These are phyloP conservation scores for Backusella tarrabulga DNA, from an alignment of 192 early-diverging fungal genomes.

Conservation along the genomic window DNA sequence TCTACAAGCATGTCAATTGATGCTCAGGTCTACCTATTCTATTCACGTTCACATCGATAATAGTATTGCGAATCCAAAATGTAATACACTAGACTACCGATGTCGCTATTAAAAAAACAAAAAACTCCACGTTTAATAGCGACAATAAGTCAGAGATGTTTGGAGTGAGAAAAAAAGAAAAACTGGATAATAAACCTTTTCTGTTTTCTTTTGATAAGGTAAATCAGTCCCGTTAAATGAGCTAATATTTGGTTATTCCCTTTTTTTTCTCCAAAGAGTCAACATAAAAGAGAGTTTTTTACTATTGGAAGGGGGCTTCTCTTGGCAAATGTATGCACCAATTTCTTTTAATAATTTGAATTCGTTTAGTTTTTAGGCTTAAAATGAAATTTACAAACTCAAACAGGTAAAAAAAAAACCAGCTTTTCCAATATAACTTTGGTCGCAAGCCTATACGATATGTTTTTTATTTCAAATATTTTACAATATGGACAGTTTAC, in stretches of 20 bases:
- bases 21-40: too few relatives aligned
- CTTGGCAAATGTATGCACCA: background rate
- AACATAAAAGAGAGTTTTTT: background rate
- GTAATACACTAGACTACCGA: too few relatives aligned
- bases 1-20: too few relatives aligned
- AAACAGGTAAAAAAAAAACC: too few relatives aligned
- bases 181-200: background rate
- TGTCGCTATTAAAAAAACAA: background rate
- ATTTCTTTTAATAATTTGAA: background rate
- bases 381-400: background rate
- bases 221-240: background rate
- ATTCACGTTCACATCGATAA: too few relatives aligned
- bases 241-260: too few relatives aligned
- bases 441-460: too few relatives aligned
- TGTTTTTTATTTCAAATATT: too few relatives aligned
- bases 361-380: background rate
- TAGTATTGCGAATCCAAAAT: too few relatives aligned
- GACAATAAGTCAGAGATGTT: background rate
- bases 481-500: background rate
- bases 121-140: background rate
- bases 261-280: background rate
- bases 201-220: background rate
- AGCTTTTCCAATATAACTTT: background rate
- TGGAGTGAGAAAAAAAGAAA: background rate
- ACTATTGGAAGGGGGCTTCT: background rate